Conservation (phyloP, 2,329 filamentous ascomycete genomes). For the Stagonosporopsis vannaccii region DNA sequence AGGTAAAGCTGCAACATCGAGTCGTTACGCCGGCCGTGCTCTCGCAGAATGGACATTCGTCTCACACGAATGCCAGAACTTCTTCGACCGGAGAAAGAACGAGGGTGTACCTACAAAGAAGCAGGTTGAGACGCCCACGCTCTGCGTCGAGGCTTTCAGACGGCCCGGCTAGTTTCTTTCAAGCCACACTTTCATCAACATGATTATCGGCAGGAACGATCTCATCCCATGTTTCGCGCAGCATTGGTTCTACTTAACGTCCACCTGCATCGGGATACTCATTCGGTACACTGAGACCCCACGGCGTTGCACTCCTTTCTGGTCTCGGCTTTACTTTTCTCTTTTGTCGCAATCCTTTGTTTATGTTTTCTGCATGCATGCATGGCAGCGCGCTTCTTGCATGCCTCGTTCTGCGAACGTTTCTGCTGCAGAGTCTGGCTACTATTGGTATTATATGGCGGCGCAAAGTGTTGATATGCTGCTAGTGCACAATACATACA, state of each 20-base stretch:
- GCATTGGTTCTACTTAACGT: slow-evolving; percentile 23
- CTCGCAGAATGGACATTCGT: slow-evolving; percentile 81
- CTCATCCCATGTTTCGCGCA: slow-evolving; percentile 15
- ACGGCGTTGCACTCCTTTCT: slow-evolving; percentile 8
- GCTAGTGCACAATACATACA: slow-evolving; percentile 14
- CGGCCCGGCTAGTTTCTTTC: slow-evolving; percentile 46
- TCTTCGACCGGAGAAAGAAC: slow-evolving; percentile 76
- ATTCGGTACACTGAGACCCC: slow-evolving; percentile 10
- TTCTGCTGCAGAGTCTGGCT: background rate
- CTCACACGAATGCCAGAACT: slow-evolving; percentile 80
- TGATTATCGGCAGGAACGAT: slow-evolving; percentile 33
- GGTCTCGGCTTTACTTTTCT: slow-evolving; percentile 6
- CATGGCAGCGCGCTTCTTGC: slow-evolving; percentile 39
- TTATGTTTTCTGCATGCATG: slow-evolving; percentile 26
- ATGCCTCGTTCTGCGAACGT: slow-evolving; percentile 18
- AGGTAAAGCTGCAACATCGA: slow-evolving; percentile 50
- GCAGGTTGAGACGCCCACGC: slow-evolving; percentile 72
- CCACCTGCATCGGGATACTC: slow-evolving; percentile 17
- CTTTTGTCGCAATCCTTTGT: slow-evolving; percentile 16
- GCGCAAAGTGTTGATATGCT: slow-evolving; percentile 18
- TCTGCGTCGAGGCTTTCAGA: slow-evolving; percentile 70
- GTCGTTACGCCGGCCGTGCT: slow-evolving; percentile 72
- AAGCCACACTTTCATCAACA: slow-evolving; percentile 3
- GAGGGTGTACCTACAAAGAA: slow-evolving; percentile 73
- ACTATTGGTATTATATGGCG: slow-evolving; percentile 10